Percentiles rank a stretch among this genome's conserved stretches.
Conservation (phyloP, 352 stramenopile genomes). For the Pythium pyrilobum region DNA sequence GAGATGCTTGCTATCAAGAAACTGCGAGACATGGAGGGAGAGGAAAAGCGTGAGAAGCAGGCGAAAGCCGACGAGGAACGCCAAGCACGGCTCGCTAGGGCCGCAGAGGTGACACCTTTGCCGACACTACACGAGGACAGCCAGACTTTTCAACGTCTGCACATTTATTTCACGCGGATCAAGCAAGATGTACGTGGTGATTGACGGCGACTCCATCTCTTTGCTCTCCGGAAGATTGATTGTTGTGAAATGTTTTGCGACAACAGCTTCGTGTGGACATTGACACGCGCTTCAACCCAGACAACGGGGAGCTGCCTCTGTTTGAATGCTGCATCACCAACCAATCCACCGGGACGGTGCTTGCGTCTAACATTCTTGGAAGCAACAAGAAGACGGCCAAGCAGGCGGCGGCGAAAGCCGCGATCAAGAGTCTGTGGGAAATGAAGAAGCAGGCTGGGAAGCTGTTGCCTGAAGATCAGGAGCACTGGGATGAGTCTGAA, state of each 20-base stretch:
- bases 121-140: slow-evolving; percentile 69
- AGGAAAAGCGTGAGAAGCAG: slow-evolving; percentile 3
- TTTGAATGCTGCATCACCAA: slow-evolving; percentile 59
- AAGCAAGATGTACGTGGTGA: slow-evolving; percentile 36
- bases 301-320: slow-evolving; percentile 48
- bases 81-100: slow-evolving; percentile 24
- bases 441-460: slow-evolving; percentile 59
- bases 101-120: slow-evolving; percentile 32
- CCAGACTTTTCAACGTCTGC: slow-evolving; percentile 30
- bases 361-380: slow-evolving; percentile 48
- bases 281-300: slow-evolving; percentile 31
- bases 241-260: neutral
- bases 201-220: neutral
- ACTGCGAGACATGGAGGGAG: slow-evolving; percentile 10
- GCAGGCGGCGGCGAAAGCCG: slow-evolving; percentile 53
- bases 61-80: slow-evolving; percentile 33
- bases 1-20: slow-evolving; percentile 32
- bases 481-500: slow-evolving; percentile 54
- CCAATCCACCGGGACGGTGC: slow-evolving; percentile 25
- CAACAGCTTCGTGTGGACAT: slow-evolving; percentile 42
- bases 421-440: slow-evolving; percentile 72
- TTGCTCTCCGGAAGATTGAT: neutral
- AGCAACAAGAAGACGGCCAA: slow-evolving; percentile 68
- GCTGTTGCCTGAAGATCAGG: slow-evolving; percentile 42
- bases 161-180: slow-evolving; percentile 64